These are phyloP conservation scores for Arachis stenosperma DNA, from an alignment of 306 rosid species.

Conservation along the genomic window DNA sequence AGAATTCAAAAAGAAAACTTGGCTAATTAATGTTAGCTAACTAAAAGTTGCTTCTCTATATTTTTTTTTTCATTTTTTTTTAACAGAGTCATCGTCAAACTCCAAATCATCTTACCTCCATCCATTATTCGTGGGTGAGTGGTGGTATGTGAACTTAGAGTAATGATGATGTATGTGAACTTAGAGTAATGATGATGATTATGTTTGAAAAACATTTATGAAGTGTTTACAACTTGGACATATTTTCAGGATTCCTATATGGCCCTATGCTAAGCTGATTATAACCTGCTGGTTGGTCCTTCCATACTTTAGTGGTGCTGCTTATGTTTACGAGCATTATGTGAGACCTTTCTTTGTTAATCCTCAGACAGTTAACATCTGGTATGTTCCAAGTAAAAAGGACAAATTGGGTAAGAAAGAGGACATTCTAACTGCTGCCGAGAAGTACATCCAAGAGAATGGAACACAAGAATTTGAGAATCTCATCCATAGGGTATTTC, in stretches of 20 bases:
- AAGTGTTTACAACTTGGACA: background rate
- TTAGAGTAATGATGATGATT: too few species aligned
- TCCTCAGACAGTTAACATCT: conserved; percentile 76
- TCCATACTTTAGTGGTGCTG: conserved; percentile 92
- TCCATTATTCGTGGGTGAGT: too few species aligned
- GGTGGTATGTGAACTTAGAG: too few species aligned
- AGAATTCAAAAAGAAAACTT: too few species aligned
- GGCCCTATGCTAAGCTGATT: conserved; percentile 94
- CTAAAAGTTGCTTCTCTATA: too few species aligned
- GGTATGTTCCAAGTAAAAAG: conserved; percentile 91
- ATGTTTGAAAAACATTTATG: too few species aligned
- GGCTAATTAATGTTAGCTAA: too few species aligned
- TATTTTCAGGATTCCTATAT: conserved; percentile 82
- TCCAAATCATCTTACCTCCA: too few species aligned
- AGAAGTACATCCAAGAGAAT: conserved; percentile 82
- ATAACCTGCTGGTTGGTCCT: conserved; percentile 88
- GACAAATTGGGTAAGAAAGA: conserved; percentile 59
- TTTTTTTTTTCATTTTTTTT: too few species aligned
- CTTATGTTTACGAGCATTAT: conserved; percentile 86
- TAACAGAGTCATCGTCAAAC: too few species aligned
- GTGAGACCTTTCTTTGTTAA: conserved; percentile 80
- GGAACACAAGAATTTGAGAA: conserved; percentile 75
- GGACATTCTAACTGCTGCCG: conserved; percentile 82
- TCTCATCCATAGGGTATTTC: conserved; percentile 70
- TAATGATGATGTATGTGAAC: too few species aligned